Evolutionary conservation across 148 eudicot genomes (phyloP).

Genomic region (Nepenthes mirabilis): DNA sequence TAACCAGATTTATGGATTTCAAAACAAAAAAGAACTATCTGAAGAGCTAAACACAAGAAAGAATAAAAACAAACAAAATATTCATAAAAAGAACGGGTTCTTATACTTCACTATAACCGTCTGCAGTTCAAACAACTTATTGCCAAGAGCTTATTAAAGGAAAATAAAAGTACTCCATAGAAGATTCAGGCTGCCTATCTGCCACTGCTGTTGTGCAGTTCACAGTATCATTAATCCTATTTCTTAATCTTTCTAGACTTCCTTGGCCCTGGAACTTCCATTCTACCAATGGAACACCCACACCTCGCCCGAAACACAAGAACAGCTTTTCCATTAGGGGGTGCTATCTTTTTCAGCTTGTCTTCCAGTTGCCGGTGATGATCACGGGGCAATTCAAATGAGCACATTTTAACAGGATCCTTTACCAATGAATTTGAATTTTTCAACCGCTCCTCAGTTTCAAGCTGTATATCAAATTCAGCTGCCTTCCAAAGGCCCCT

Average conservation of each 20-base stretch:
- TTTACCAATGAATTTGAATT: slow-evolving; percentile 13
- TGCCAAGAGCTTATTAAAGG: slow-evolving; percentile 8
- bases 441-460: slow-evolving; percentile 56
- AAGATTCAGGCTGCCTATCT: not conserved
- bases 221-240: slow-evolving; percentile 1
- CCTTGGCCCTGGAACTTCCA: slow-evolving; percentile 76
- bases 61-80: no score
- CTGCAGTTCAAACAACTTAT: slow-evolving; percentile 23
- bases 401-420: slow-evolving; percentile 36
- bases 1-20: no score
- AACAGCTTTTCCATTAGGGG: slow-evolving; percentile 77
- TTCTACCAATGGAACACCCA: slow-evolving; percentile 76
- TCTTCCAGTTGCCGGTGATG: slow-evolving; percentile 62
- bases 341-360: slow-evolving; percentile 85
- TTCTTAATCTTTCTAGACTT: slow-evolving; percentile 64
- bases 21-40: no score
- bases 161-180: slow-evolving; percentile 2
- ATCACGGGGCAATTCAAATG: slow-evolving; percentile 63
- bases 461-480: slow-evolving; percentile 70
- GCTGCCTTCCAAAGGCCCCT: slow-evolving; percentile 64
- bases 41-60: no score
- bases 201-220: not conserved
- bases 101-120: slow-evolving; percentile 13
- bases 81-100: not conserved
- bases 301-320: slow-evolving; percentile 64